Conservation (phyloP, 371 early-diverging fungal genomes). For the Rhizopus arrhizus region DNA sequence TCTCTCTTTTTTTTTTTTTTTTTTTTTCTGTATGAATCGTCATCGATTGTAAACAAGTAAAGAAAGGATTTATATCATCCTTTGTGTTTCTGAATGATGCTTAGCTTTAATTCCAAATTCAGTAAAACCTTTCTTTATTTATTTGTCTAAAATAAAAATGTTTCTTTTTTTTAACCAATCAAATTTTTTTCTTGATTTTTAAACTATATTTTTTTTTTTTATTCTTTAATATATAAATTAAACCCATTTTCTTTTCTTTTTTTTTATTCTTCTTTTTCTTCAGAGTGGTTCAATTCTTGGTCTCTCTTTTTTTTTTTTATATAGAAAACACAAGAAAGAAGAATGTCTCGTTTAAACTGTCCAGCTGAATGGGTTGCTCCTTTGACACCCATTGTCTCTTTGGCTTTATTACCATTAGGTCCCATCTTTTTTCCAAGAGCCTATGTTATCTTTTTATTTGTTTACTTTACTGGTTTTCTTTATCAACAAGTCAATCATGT, state of each 20-base stretch:
- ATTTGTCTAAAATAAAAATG: background rate
- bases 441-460: conserved; percentile 44
- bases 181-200: background rate
- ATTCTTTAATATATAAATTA: no score
- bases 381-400: conserved; percentile 41
- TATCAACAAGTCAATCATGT: conserved; percentile 52
- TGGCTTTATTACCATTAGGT: conserved; percentile 45
- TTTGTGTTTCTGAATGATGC: background rate
- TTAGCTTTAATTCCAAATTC: background rate
- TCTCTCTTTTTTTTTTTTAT: no score
- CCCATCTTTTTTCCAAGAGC: conserved; percentile 48
- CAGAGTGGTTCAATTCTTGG: no score
- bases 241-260: background rate
- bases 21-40: background rate
- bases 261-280: background rate
- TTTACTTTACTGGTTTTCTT: conserved; percentile 46
- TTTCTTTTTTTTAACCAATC: background rate
- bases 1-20: background rate
- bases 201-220: background rate
- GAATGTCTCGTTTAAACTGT: conserved; percentile 30
- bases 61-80: background rate
- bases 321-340: background rate
- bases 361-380: conserved; percentile 58
- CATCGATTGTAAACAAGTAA: background rate
- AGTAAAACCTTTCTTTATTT: background rate